phyloP scores from a whole-genome alignment of 192 early-diverging fungal species.

The Rhizophlyctis rosea region DNA sequence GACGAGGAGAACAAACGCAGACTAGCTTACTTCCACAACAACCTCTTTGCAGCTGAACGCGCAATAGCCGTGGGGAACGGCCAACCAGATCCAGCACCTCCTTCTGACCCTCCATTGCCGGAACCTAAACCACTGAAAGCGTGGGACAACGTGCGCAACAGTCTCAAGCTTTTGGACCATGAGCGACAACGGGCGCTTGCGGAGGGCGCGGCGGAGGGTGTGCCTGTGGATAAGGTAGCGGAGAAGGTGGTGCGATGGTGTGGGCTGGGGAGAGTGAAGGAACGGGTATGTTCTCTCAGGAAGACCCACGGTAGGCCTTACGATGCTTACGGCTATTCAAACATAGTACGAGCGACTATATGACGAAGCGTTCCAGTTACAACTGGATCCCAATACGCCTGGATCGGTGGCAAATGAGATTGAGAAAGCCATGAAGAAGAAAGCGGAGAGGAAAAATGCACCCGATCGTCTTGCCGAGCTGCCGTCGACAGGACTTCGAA shows the following conservation, averaged over 20 bases:
- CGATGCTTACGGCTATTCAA: background rate
- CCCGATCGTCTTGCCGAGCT: background rate
- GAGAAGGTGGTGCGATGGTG: background rate
- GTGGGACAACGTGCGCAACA: background rate
- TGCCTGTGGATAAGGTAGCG: background rate
- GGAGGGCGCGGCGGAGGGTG: background rate
- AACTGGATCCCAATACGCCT: constrained; percentile 3
- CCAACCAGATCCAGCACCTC: background rate
- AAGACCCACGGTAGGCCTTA: background rate
- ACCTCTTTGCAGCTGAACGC: too few species aligned
- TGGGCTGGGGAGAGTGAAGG: background rate
- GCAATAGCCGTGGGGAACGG: too few species aligned
- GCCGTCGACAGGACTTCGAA: background rate
- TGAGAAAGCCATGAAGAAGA: constrained; percentile 9
- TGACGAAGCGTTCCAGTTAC: background rate
- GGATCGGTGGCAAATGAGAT: constrained; percentile 9
- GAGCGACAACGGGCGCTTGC: background rate
- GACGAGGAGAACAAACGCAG: too few species aligned
- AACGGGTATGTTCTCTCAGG: background rate
- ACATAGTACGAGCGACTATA: background rate
- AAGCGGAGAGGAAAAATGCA: constrained; percentile 10
- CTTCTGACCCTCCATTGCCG: background rate
- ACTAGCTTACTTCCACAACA: background rate
- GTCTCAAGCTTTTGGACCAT: background rate
- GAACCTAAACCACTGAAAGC: background rate